Evolutionary conservation across 148 eudicot species (phyloP).

Genomic region (Chenopodium album): DNA sequence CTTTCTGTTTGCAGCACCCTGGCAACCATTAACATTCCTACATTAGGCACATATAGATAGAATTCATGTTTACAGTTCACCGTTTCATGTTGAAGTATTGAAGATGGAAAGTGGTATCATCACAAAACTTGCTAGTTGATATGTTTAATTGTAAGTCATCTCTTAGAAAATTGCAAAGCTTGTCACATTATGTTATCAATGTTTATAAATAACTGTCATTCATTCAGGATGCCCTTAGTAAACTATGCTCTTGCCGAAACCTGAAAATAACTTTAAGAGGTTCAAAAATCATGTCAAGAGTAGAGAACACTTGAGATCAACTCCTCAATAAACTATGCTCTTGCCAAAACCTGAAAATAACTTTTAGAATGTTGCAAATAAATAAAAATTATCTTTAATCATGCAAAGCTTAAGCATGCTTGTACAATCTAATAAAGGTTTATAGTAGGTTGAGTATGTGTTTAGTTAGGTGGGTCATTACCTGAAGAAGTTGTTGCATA

Average conservation of each 20-base stretch:
- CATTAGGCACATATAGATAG: constrained; percentile 5
- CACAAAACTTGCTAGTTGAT: no score
- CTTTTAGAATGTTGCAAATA: background rate
- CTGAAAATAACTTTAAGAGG: background rate
- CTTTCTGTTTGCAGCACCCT: constrained; percentile 96
- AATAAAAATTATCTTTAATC: background rate
- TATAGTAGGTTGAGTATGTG: background rate
- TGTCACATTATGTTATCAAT: background rate
- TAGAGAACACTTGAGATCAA: background rate
- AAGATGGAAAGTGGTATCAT: no score
- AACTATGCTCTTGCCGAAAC: no score
- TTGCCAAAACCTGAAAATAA: background rate
- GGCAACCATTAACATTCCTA: constrained; percentile 16
- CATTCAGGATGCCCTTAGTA: no score
- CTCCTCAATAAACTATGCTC: background rate
- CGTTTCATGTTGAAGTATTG: no score
- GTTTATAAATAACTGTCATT: background rate
- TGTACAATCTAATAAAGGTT: background rate
- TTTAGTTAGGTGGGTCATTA: constrained; percentile 22
- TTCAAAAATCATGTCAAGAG: background rate
- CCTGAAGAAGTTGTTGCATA: constrained; percentile 87
- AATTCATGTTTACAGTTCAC: background rate
- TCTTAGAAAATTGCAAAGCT: no score
- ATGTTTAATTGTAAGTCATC: no score
- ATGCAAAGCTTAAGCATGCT: background rate